These are phyloP conservation scores for Isoetes taiwanensis DNA, from an alignment of 75 land plant genomes.

Conservation along the genomic window DNA sequence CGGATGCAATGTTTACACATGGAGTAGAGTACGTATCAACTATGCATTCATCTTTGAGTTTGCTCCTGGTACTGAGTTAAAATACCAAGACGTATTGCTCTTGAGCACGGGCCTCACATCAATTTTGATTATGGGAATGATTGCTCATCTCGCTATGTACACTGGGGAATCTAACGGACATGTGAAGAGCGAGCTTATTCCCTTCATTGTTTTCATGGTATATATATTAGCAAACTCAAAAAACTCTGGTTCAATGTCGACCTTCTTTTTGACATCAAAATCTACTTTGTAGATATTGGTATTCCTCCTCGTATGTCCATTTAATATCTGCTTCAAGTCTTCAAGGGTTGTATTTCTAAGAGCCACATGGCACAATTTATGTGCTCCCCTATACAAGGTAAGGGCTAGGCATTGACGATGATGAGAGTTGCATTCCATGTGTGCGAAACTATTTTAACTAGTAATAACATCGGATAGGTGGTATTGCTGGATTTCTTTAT, in stretches of 20 bases:
- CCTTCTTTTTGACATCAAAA: background rate
- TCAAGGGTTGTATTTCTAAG: background rate
- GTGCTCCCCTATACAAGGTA: constrained; percentile 2
- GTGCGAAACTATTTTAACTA: too few species aligned
- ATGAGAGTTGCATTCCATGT: background rate
- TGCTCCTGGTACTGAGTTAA: constrained; percentile 18
- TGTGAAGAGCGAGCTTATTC: background rate
- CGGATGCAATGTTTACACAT: constrained; percentile 31
- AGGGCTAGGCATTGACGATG: background rate
- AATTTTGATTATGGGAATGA: constrained; percentile 17
- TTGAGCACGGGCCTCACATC: constrained; percentile 26
- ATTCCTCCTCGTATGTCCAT: background rate
- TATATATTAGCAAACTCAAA: background rate
- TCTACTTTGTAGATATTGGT: background rate
- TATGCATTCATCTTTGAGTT: constrained; percentile 36
- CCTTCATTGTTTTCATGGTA: constrained; percentile 5
- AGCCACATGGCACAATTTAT: background rate
- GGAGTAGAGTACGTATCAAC: constrained; percentile 31
- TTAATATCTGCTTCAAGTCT: background rate
- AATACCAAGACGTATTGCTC: constrained; percentile 21
- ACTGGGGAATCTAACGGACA: background rate
- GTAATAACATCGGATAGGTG: too few species aligned
- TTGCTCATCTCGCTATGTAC: constrained; percentile 19
- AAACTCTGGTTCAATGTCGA: background rate
- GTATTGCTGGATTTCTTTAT: background rate